These are phyloP conservation scores for Backusella morwellensis DNA, from an alignment of 192 early-diverging fungal genomes.

Conservation along the genomic window DNA sequence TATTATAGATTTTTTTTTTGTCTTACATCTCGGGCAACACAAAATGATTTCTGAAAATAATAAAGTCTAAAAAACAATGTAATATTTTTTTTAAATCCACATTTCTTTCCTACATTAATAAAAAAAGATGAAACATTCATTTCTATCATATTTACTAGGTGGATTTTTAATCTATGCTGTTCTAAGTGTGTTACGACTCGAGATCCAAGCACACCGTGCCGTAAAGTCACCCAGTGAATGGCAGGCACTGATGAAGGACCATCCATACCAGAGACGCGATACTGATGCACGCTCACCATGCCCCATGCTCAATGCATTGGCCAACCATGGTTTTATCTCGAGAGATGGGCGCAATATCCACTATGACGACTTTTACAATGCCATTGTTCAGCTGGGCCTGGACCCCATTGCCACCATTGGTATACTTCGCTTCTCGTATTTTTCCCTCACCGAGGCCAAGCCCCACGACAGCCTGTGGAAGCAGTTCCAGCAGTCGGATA, in stretches of 20 bases:
- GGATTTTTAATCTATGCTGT: neutral
- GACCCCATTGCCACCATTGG: neutral
- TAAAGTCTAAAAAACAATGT: neutral
- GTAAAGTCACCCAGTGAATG: neutral
- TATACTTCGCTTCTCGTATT: neutral
- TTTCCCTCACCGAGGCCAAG: neutral
- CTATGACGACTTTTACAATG: neutral
- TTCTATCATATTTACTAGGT: neutral
- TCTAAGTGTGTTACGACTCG: neutral
- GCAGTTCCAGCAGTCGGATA: neutral
- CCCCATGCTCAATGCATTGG: conserved; percentile 19
- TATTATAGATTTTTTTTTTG: neutral
- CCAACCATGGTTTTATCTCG: conserved; percentile 17
- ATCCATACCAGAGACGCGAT: neutral
- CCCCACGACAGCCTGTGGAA: neutral
- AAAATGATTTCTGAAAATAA: neutral
- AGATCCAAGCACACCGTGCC: neutral
- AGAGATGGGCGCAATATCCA: neutral
- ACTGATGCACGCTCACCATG: conserved; percentile 13
- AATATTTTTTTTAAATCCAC: neutral
- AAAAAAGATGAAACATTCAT: neutral
- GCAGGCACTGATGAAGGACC: conserved; percentile 3
- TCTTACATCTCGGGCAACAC: neutral
- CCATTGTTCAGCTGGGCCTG: neutral
- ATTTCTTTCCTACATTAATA: neutral